Conservation (phyloP, 2,329 filamentous ascomycete species). For the Aspergillus novofumigatus region DNA sequence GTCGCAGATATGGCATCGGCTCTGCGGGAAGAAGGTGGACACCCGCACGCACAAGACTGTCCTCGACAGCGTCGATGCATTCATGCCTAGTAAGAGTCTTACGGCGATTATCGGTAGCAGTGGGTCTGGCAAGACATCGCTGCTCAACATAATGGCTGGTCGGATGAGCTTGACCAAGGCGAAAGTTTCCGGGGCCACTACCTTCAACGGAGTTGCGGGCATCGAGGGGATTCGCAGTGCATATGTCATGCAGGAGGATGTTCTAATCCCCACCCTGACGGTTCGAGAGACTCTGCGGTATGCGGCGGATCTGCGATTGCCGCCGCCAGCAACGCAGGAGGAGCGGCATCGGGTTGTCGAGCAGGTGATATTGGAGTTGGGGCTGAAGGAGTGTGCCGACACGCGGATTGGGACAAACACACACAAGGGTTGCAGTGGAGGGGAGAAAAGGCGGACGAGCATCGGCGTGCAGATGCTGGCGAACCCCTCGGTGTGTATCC, state of each 20-base stretch:
- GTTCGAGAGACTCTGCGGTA: slow-evolving; percentile 72
- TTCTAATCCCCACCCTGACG: slow-evolving; percentile 68
- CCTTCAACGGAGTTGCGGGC: slow-evolving; percentile 58
- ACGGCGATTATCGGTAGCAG: slow-evolving; percentile 73
- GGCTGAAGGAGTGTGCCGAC: slow-evolving; percentile 71
- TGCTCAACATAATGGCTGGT: slow-evolving; percentile 68
- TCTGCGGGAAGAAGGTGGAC: slow-evolving; percentile 24
- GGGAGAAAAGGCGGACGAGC: slow-evolving; percentile 71
- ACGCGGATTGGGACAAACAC: slow-evolving; percentile 68
- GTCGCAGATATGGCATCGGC: slow-evolving; percentile 26
- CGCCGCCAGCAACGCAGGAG: slow-evolving; percentile 55
- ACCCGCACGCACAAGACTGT: slow-evolving; percentile 44
- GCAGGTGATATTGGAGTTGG: slow-evolving; percentile 70
- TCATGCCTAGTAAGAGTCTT: slow-evolving; percentile 61
- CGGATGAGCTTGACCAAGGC: slow-evolving; percentile 58
- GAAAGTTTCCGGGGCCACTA: slow-evolving; percentile 49
- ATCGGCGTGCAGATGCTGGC: slow-evolving; percentile 76
- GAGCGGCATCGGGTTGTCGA: slow-evolving; percentile 65
- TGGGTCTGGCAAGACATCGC: slow-evolving; percentile 68
- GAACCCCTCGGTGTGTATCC: slow-evolving; percentile 60
- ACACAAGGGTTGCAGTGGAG: slow-evolving; percentile 73
- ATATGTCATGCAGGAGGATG: slow-evolving; percentile 68
- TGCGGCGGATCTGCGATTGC: slow-evolving; percentile 66
- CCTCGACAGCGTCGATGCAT: slow-evolving; percentile 60
- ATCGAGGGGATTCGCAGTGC: slow-evolving; percentile 46